Conservation (phyloP, 345 rosid species). For the Syzygium aromaticum region DNA sequence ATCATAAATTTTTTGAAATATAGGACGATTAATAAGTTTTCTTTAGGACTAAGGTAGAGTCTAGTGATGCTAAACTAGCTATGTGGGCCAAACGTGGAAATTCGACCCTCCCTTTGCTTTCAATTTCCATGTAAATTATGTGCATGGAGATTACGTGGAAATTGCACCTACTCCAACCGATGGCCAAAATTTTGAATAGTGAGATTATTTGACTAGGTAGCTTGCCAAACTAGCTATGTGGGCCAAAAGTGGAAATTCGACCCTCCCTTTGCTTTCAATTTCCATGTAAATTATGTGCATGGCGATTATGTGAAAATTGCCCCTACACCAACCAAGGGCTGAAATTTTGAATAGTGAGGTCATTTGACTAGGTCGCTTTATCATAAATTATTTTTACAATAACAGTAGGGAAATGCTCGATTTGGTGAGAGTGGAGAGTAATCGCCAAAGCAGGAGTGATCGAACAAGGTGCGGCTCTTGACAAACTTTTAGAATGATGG, state of each 20-base stretch:
- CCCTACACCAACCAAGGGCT: background rate
- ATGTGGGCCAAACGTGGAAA: background rate
- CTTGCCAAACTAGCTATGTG: background rate
- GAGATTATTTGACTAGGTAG: background rate
- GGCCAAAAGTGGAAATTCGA: background rate
- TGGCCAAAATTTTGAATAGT: background rate
- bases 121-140: background rate
- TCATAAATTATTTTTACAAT: no score
- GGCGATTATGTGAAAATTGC: background rate
- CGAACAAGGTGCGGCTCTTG: background rate
- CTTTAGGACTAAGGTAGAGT: background rate
- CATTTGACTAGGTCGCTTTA: background rate
- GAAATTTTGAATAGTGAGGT: background rate
- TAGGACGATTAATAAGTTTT: background rate
- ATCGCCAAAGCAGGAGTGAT: background rate
- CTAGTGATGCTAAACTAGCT: background rate
- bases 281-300: background rate
- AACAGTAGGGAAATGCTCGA: no score
- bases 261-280: background rate
- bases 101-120: background rate
- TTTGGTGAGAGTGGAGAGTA: no score
- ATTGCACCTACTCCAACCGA: background rate
- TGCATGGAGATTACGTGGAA: background rate
- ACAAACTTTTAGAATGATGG: fast-evolving
- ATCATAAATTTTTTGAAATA: background rate